Evolutionary conservation across 495 filamentous ascomycete genomes (phyloP).

Genomic region (Lasiosphaeriaceae sp.): DNA sequence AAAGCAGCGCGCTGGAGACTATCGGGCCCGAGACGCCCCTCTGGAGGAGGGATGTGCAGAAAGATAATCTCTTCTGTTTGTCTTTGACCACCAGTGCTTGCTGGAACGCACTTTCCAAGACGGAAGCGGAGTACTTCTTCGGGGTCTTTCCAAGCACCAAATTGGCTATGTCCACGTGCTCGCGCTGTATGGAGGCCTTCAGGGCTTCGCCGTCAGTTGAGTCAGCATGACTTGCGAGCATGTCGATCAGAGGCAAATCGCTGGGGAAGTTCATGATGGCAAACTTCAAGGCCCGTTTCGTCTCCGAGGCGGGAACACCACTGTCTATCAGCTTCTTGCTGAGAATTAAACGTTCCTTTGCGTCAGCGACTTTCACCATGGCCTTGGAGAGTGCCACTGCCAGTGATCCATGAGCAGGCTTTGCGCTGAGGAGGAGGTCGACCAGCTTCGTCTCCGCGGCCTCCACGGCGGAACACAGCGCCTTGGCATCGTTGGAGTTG

Average conservation of each 20-base stretch:
- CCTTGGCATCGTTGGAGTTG: constrained; percentile 39
- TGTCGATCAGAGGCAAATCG: constrained; percentile 37
- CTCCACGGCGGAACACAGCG: constrained; percentile 36
- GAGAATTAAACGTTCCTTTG: constrained; percentile 39
- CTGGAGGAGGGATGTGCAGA: constrained; percentile 34
- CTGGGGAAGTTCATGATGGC: constrained; percentile 34
- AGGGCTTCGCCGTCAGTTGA: constrained; percentile 40
- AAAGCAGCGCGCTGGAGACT: constrained; percentile 38
- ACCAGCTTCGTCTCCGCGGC: constrained; percentile 34
- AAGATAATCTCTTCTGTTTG: constrained; percentile 25
- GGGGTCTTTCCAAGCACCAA: constrained; percentile 31
- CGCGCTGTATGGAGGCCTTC: constrained; percentile 29
- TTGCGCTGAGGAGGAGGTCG: constrained; percentile 35
- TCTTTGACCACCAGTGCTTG: constrained; percentile 30
- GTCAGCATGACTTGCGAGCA: constrained; percentile 37
- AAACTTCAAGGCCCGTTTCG: constrained; percentile 41
- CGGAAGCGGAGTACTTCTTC: constrained; percentile 19
- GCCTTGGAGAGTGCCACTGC: constrained; percentile 36
- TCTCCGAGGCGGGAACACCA: constrained; percentile 36
- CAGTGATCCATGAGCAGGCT: constrained; percentile 30
- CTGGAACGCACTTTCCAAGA: constrained; percentile 29
- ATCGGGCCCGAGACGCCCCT: constrained; percentile 31
- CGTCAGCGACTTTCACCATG: constrained; percentile 37
- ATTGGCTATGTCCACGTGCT: constrained; percentile 33
- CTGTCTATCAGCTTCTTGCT: constrained; percentile 38